Evolutionary conservation across 2,329 filamentous ascomycete species (phyloP), one percentile per base, ranked within the genome.

Genomic region (Trichoderma aggressivum): DNA sequence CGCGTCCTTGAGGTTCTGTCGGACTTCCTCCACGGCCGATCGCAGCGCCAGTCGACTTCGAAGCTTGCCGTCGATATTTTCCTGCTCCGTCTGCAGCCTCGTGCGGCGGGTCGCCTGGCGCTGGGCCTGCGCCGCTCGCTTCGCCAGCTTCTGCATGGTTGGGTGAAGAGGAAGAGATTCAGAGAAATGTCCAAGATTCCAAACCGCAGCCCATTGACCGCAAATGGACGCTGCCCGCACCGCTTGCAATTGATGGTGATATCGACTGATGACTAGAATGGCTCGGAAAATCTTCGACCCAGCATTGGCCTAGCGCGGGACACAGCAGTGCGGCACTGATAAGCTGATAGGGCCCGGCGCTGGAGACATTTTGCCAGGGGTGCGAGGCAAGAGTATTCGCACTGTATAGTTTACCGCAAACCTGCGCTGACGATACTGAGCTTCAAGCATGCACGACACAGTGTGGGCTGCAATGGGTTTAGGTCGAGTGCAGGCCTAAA

Each of bases 101-200:
- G 78, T 78, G 67, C 85, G 84, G 69, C 86, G 86, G 72, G 82
- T 79, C 70, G 86, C 88, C 82, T 91, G 89, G 80, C 88, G 89
- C 82, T 91, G 86, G 75, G 91, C 91, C 79, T 91, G 85, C 70
- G 86, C 84, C 69, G 90, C 89, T 75, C 90, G 89, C 77, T 88
- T 88, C 73, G 90, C 84, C 74, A 93, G 85, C 81, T 91, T 92
- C 82, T 93, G 89, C 92, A 93, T 94, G 74, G 74, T 65, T 18
- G 36, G 16, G 1, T 43, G 3, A 43, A n/a, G 16, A 28, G 11
- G 58, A 21, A n/a, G 59, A 34, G 28, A n/a, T 55, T 53, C 16
- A 24, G 3, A 34, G 4, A 28, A 3, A 3, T 39, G 26, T 39
- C 34, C 26, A 43, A n/a, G 66, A 47, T 26, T 70, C 43, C 7